Conservation (phyloP, 352 stramenopile species). For the Phytophthora sp. region DNA sequence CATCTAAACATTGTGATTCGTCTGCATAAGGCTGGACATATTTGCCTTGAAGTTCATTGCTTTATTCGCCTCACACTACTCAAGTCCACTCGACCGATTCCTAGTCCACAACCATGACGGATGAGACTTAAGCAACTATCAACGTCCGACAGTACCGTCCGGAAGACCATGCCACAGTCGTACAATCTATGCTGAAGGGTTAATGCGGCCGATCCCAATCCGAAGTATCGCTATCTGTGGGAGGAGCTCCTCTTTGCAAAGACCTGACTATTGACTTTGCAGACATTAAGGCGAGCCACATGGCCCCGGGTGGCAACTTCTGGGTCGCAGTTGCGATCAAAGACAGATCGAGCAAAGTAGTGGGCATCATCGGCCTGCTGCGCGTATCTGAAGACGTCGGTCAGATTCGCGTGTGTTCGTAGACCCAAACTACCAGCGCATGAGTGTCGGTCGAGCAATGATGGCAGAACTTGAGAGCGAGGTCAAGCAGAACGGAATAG, state of each 20-base stretch:
- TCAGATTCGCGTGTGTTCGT: conserved; percentile 41
- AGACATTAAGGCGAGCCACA: conserved; percentile 23
- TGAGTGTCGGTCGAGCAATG: conserved; percentile 33
- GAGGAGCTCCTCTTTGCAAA: conserved; percentile 1
- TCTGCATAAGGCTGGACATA: too few relatives aligned
- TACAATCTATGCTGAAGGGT: conserved; percentile 17
- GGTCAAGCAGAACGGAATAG: conserved; percentile 17
- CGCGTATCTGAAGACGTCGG: conserved; percentile 19
- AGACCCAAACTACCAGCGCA: conserved; percentile 27
- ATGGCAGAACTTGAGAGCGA: conserved; percentile 24
- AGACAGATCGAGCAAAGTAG: conserved; percentile 14
- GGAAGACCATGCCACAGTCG: conserved; percentile 26
- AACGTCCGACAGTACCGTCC: conserved; percentile 25
- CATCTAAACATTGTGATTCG: conserved; percentile 10
- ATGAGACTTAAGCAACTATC: background rate
- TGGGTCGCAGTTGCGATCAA: conserved; percentile 24
- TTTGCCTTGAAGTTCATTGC: conserved; percentile 5
- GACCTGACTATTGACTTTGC: conserved; percentile 16
- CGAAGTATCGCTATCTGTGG: conserved; percentile 4
- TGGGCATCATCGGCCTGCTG: conserved; percentile 35
- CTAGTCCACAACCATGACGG: background rate
- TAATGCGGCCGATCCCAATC: conserved; percentile 8
- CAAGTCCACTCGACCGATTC: background rate
- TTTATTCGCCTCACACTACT: background rate
- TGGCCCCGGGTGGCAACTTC: conserved; percentile 31